These are phyloP conservation scores for Entomortierella parvispora DNA, from an alignment of 192 early-diverging fungal species.

Conservation along the genomic window DNA sequence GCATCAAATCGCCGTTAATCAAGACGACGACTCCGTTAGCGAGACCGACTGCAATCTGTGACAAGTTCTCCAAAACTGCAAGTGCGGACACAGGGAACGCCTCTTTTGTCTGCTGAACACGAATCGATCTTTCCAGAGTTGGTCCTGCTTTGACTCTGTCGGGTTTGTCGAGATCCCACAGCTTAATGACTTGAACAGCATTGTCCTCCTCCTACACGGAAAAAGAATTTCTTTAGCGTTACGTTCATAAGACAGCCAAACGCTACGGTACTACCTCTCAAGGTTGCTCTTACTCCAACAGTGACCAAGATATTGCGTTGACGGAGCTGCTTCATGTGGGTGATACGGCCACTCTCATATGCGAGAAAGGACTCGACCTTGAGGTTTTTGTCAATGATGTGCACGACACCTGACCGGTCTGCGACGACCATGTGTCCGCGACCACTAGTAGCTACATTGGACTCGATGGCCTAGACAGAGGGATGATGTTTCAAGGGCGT, in stretches of 20 bases:
- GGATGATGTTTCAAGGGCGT: conserved; percentile 6
- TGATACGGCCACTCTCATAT: conserved; percentile 71
- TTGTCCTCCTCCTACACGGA: conserved; percentile 60
- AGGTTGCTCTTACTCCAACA: conserved; percentile 76
- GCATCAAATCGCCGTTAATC: conserved; percentile 82
- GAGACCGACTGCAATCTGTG: conserved; percentile 92
- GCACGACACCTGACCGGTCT: conserved; percentile 66
- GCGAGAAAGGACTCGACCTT: conserved; percentile 73
- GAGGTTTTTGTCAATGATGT: conserved; percentile 73
- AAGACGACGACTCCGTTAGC: conserved; percentile 92
- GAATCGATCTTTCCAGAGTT: conserved; percentile 67
- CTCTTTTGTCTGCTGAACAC: conserved; percentile 71
- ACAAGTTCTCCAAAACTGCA: conserved; percentile 79
- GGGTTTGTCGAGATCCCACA: conserved; percentile 86
- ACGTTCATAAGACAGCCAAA: background rate
- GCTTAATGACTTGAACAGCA: conserved; percentile 68
- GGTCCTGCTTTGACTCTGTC: conserved; percentile 61
- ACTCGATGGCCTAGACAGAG: conserved; percentile 36
- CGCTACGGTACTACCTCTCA: too few species aligned
- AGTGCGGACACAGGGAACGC: conserved; percentile 78
- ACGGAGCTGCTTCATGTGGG: conserved; percentile 85
- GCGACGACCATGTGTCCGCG: conserved; percentile 52
- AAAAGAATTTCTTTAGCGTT: background rate
- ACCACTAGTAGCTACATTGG: conserved; percentile 43
- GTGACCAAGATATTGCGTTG: conserved; percentile 83